Base-by-base conservation (phyloP, 768 basidiomycete species). In the Pleurotus giganteus region DNA sequence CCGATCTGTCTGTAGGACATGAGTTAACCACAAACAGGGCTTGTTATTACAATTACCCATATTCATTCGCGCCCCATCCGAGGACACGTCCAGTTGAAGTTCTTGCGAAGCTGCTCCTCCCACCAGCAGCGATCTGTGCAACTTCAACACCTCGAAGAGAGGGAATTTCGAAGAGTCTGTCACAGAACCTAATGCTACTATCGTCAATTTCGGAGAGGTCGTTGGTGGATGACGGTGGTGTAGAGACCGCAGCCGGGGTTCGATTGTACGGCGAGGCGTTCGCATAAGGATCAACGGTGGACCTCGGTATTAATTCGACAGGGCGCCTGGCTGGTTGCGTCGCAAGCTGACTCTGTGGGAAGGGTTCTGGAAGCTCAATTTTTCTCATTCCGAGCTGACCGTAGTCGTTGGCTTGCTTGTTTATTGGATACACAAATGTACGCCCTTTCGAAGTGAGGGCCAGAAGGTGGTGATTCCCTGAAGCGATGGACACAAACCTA, bases 61-160 rank as follows among this genome's bases (percentile, higher is more conserved):
- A 88, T 59, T 90, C 86, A 65, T 97, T 96, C 1, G 91, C 91
- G 42, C 94, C 94, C 84, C 90, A 96, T 0, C 85, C 91, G 17
- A 98, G 78, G 8, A 95, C 89, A 52, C 84, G 75, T 1, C 93
- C 94, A 2, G 74, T 69, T 2, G 60, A 55, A 0, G 91, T 92
- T 23, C 84, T 74, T 8, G 78, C 86, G 63, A 91, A 92, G 62
- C 89, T 93, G 44, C 80, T 85, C 53, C 84, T 77, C 34, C 76
- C 74, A 2, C 91, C 91, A 23, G 92, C 82, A 26, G 85, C 84
- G 41, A 93, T 74, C 67, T 91, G 86, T 17, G 76, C 79, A 41
- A 90, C 74, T 21, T 80, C 66, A 4, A 93, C 68, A 1, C 81
- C 87, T 45, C 70, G 75, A 23, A 97, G 70, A 2, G 85, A 78